Conservation (phyloP, 805 yeast species). For the Millerago galiae region DNA sequence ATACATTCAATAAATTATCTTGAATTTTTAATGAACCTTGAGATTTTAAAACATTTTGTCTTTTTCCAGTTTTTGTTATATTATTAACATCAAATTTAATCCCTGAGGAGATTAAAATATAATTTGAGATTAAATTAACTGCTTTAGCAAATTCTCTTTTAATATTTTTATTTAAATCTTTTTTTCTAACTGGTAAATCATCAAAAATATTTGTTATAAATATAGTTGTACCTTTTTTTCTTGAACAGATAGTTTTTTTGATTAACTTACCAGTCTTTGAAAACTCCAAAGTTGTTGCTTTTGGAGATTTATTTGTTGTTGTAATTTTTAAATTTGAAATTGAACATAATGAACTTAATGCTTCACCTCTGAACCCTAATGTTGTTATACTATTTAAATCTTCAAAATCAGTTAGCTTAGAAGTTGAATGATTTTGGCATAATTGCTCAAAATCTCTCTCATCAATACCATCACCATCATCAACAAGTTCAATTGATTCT, state of each 20-base stretch:
- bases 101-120: conserved; percentile 55
- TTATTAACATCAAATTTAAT: conserved; percentile 60
- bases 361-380: conserved; percentile 79
- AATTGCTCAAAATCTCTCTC: conserved; percentile 44
- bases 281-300: conserved; percentile 50
- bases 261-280: conserved; percentile 47
- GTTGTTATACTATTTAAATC: conserved; percentile 47
- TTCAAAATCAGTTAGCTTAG: conserved; percentile 52
- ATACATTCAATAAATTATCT: conserved; percentile 60
- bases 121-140: conserved; percentile 52
- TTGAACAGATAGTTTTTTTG: conserved; percentile 36
- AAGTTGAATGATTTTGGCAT: conserved; percentile 61
- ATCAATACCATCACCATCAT: conserved; percentile 62
- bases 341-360: conserved; percentile 63
- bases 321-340: conserved; percentile 41
- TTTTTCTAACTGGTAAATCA: conserved; percentile 74
- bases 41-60: conserved; percentile 50
- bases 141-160: conserved; percentile 70
- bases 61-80: conserved; percentile 39
- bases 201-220: conserved; percentile 53
- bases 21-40: conserved; percentile 41
- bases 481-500: conserved; percentile 60
- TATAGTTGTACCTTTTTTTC: conserved; percentile 67
- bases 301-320: conserved; percentile 49
- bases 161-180: conserved; percentile 59